Evolutionary conservation across 768 basidiomycete genomes (phyloP), one percentile per base, ranked within the genome.

Genomic region (Podaxis sp.): DNA sequence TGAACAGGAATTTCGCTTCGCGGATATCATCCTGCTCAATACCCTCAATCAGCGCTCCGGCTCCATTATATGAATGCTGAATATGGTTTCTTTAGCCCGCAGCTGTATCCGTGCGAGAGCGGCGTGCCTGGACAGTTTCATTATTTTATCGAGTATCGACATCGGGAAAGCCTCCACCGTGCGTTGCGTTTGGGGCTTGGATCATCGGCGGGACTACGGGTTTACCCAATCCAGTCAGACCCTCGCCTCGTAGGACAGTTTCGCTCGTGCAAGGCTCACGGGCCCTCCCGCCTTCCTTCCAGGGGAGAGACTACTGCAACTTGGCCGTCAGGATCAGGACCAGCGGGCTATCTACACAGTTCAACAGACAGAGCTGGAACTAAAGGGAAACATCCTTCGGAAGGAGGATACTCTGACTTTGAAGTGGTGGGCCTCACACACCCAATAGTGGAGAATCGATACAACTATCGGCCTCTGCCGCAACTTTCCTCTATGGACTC

Each of bases 141-240:
- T 38, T 68, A 58, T 60, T 73, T 72, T 57, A 50, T 72, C 27
- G 57, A 67, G 54, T 74, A 67, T 38, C 65, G 36, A 13, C 66
- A 72, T 33, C 63, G 60, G 9, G 63, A 54, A 22, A 63, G 67
- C 49, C 68, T 68, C 9, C 61, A 71, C 22, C 69, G 67, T 46
- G 75, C 72, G 4, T 13, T 72, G 49, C 55, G 62, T 29, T 64
- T 73, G 33, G 59, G 69, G 36, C 29, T 67, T 25, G 63, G 69
- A 22, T 56, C 54, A 38, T 59, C 66, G 15, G 63, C 60, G 5
- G 69, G 69, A 7, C 57, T 72, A 27, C 65, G 53, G 9, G 68
- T 71, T 9, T 65, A 64, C 43, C 56, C 67, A 22, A 63, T 74
- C 13, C 61, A 66, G 3, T 52, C 52, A n/a, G 55, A 67, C 36